Conservation (phyloP, 2,329 filamentous ascomycete species). For the Alternaria longipes region DNA sequence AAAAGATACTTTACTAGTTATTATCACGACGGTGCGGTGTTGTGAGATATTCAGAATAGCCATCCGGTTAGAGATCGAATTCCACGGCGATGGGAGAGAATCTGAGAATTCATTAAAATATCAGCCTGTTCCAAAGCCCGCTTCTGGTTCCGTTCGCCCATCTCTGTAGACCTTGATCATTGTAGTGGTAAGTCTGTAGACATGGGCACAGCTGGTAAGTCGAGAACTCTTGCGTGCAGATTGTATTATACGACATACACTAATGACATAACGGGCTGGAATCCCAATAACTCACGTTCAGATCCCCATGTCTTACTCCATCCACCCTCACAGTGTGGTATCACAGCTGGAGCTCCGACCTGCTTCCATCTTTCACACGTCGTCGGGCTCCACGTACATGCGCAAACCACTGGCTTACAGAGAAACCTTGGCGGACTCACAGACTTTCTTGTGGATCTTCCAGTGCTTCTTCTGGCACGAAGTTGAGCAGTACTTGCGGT, state of each 20-base stretch:
- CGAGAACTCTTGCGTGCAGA: neutral
- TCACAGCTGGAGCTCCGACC: neutral
- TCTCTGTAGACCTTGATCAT: neutral
- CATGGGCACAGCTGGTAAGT: neutral
- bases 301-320: neutral
- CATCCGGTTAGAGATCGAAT: neutral
- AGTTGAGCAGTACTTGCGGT: slow-evolving; percentile 40
- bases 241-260: neutral
- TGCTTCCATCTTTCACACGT: neutral
- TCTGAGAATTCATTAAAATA: neutral
- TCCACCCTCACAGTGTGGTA: no score
- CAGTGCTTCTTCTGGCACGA: slow-evolving; percentile 45
- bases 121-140: neutral
- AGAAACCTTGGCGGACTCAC: slow-evolving; percentile 9
- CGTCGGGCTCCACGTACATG: neutral
- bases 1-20: neutral
- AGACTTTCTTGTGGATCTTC: slow-evolving; percentile 46
- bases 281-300: neutral
- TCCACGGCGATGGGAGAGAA: neutral
- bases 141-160: neutral
- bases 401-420: neutral
- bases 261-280: neutral
- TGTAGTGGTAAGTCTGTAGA: neutral
- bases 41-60: neutral
- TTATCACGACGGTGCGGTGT: neutral